Conservation (phyloP, 306 rosid species). For the Vigna trinervia region DNA sequence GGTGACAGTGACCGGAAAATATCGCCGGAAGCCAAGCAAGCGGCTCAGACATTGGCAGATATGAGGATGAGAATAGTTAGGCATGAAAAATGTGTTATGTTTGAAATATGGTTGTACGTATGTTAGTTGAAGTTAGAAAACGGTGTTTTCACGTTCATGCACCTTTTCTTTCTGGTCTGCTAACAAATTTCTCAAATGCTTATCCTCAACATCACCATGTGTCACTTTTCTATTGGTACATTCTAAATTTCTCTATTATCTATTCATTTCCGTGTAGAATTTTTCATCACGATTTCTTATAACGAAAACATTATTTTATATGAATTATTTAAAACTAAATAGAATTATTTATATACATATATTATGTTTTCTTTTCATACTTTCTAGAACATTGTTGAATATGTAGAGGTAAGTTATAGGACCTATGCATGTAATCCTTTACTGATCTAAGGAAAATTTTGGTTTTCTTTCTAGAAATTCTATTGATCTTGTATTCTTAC, state of each 20-base stretch:
- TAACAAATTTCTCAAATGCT: not conserved
- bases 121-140: not conserved
- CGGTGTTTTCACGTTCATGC: not conserved
- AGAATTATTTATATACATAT: no score
- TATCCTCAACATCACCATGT: not conserved
- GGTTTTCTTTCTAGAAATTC: no score
- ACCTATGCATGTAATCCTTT: not conserved
- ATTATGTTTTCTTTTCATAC: not conserved
- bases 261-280: no score
- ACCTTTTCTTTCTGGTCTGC: not conserved
- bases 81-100: conserved; percentile 42
- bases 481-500: no score
- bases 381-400: not conserved
- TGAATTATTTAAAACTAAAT: no score
- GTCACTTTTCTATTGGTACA: conserved; percentile 2
- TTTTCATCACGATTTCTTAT: no score
- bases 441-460: not conserved
- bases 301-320: no score
- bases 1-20: conserved; percentile 52
- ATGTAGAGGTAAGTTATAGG: not conserved
- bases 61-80: conserved; percentile 57
- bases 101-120: not conserved
- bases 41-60: conserved; percentile 81
- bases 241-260: not conserved
- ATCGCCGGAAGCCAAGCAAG: conserved; percentile 51